Conservation (phyloP, 106 monocot species). For the Agapanthus africanus region DNA sequence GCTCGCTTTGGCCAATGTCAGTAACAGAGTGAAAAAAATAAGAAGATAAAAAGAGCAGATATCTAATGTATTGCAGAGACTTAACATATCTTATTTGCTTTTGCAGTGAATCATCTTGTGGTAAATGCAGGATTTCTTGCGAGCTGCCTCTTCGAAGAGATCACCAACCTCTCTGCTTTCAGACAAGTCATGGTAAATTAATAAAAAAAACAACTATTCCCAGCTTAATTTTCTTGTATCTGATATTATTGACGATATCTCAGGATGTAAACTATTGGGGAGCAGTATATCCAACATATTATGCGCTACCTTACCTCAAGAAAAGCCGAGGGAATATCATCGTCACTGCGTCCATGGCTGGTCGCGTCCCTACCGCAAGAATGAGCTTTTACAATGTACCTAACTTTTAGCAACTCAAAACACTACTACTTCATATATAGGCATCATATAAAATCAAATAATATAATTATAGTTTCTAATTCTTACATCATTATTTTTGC, state of each 20-base stretch:
- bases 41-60: too few species aligned
- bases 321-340: slow-evolving; percentile 53
- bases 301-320: slow-evolving; percentile 67
- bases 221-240: too few species aligned
- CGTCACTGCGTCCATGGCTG: slow-evolving; percentile 48
- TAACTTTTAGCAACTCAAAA: too few species aligned
- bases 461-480: background rate
- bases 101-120: slow-evolving; percentile 56
- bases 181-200: slow-evolving; percentile 41
- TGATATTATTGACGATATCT: too few species aligned
- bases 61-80: too few species aligned
- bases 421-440: background rate
- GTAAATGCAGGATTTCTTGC: slow-evolving; percentile 51
- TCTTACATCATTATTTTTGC: background rate
- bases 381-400: slow-evolving; percentile 84
- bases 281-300: slow-evolving; percentile 63
- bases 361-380: slow-evolving; percentile 47
- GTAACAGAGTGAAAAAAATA: too few species aligned
- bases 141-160: slow-evolving; percentile 58
- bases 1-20: slow-evolving; percentile 46
- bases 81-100: background rate
- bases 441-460: too few species aligned
- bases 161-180: slow-evolving; percentile 60
- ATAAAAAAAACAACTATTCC: background rate
- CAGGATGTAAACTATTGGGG: slow-evolving; percentile 96